Base-by-base conservation (phyloP, 192 early-diverging fungal genomes). In the Oehlia diaphana region DNA sequence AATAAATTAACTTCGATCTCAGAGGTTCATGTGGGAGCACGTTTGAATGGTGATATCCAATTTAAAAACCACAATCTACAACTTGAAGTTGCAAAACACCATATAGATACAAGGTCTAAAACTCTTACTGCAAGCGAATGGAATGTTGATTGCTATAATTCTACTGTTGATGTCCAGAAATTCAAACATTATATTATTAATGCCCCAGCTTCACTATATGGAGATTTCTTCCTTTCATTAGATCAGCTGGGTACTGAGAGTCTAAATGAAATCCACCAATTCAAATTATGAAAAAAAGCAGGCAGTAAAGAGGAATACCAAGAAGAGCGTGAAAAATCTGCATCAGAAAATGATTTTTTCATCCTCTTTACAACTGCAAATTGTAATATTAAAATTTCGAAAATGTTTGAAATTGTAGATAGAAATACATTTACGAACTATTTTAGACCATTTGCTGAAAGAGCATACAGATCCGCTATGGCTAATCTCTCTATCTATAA, bases 361-460 rank as follows among this genome's bases (percentile, higher is more conserved):
- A 81, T 84, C 28, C 50, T 84, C 28, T 81, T 71, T 64, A 79
- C 80, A 53, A 76, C 80, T 35, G 63, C 66, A 63, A 31, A 64
- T 49, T 72, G 50, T 42, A 75, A 81, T 6, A 62, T 84, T 39
- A 42, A 81, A 37, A 62, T 81, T 70, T 74, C 80, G 28, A 53
- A 72, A 73, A n/a, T 35, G 1, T 84, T 78, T 63, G 80, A 78
- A 39, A 79, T 84, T 76, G 80, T 73, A 79, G 16, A 42, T 42
- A 8, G 39, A 8, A 42, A 42, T 8, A 8, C 7, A 0, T 42
- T 42, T 42, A 42, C 0, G 0, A 8, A 42, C 39, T 79, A 81
- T 61, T 81, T 83, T 74, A 72, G 80, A 28, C 82, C 80, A 74
- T 83, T 81, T 78, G 74, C 82, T 42, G 72, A 77, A 23, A 83